A percentile compares a stretch with the other conserved stretches of the same genome.
These are phyloP conservation scores for Yamadazyma olivae DNA, from an alignment of 805 yeast genomes.

Conservation along the genomic window DNA sequence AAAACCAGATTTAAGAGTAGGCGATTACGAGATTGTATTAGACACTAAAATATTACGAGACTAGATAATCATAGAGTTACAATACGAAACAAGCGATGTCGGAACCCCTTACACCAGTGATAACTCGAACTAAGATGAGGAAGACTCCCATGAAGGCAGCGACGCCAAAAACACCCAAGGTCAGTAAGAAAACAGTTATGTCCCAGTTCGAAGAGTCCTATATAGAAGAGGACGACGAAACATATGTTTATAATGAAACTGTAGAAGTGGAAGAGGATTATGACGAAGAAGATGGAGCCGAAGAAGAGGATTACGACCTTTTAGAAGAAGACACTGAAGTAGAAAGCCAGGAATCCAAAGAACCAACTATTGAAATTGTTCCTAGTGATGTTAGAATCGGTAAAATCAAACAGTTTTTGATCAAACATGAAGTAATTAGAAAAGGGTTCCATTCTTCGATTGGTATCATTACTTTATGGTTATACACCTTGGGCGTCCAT, in stretches of 20 bases:
- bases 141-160: neutral
- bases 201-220: constrained; percentile 23
- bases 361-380: neutral
- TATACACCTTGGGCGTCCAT: constrained; percentile 63
- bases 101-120: constrained; percentile 1
- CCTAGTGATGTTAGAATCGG: constrained; percentile 1
- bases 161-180: constrained; percentile 11
- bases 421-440: constrained; percentile 83
- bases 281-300: constrained; percentile 15
- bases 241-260: constrained; percentile 25
- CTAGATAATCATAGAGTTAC: too few species aligned
- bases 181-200: constrained; percentile 15
- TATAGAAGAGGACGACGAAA: constrained; percentile 38
- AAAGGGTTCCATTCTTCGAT: constrained; percentile 86
- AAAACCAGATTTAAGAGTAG: too few species aligned
- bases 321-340: constrained; percentile 11
- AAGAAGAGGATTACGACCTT: constrained; percentile 15
- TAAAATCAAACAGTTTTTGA: constrained; percentile 3
- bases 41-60: too few species aligned
- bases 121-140: neutral
- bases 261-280: constrained; percentile 15
- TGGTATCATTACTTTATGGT: constrained; percentile 74
- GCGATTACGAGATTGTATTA: too few species aligned
- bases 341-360: constrained; percentile 7
- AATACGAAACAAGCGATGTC: too few species aligned